These are phyloP conservation scores for Dentipellis sp. DNA, from an alignment of 768 basidiomycete species.

Conservation along the genomic window DNA sequence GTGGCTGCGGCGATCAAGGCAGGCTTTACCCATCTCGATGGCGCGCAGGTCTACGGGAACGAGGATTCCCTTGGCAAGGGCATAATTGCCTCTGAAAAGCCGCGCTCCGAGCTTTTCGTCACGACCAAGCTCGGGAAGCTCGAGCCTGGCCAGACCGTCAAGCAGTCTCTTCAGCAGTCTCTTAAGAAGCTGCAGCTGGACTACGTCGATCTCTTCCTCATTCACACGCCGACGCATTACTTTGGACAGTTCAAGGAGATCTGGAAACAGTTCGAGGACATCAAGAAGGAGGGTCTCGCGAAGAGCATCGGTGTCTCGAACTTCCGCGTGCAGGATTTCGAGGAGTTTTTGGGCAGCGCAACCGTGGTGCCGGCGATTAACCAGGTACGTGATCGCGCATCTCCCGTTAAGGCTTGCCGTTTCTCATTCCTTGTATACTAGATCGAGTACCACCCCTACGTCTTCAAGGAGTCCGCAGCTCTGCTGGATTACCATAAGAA, in stretches of 20 bases:
- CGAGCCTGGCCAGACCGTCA: conserved; percentile 25
- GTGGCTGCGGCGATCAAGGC: conserved; percentile 22
- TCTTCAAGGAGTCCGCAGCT: conserved; percentile 32
- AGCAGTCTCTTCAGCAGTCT: conserved; percentile 27
- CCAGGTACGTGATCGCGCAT: conserved; percentile 29
- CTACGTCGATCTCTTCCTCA: conserved; percentile 35
- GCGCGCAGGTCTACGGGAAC: conserved; percentile 30
- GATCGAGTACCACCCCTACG: conserved; percentile 48
- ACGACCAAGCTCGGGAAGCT: conserved; percentile 30
- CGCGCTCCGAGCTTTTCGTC: conserved; percentile 32
- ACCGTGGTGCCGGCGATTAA: conserved; percentile 42
- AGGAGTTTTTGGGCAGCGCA: conserved; percentile 33
- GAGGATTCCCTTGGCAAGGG: conserved; percentile 28
- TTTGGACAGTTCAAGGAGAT: conserved; percentile 22
- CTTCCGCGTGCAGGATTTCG: conserved; percentile 33
- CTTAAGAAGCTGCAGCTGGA: conserved; percentile 31
- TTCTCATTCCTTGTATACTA: conserved; percentile 10
- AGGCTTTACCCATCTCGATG: conserved; percentile 31
- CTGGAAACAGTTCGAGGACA: conserved; percentile 35
- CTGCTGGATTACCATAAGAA: conserved; percentile 26
- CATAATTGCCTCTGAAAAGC: conserved; percentile 23
- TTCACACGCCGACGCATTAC: conserved; percentile 28
- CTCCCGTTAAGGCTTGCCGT: too few relatives aligned
- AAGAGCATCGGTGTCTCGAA: conserved; percentile 48
- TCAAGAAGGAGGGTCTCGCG: conserved; percentile 31